Evolutionary conservation across 2,329 filamentous ascomycete species (phyloP), one percentile per base, ranked within the genome.

Genomic region (Neobulgaria alba): DNA sequence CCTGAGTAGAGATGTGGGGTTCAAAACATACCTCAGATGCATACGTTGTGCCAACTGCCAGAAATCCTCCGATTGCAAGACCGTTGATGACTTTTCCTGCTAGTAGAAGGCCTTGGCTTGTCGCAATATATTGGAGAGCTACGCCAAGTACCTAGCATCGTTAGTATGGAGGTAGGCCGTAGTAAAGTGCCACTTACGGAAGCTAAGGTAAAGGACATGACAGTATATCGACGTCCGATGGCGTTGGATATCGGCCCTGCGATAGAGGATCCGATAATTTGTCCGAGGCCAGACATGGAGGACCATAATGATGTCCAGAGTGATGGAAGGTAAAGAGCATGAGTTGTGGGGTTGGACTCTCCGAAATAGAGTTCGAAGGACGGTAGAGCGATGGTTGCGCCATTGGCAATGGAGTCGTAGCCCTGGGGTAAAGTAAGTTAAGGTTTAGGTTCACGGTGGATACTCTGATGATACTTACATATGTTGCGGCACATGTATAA

Each of bases 61-160:
- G 23, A 5, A 49, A 32, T 7, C 46, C 48, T 16, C 48, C 46
- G 4, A 51, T 42, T 12, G 44, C 48, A 15, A 41, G 31, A n/a
- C 48, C 46, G 33, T 51, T 49, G 32, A 51, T 44, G 30, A 51
- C 47, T 36, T 51, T 51, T 3, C 48, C 48, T 5, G 38, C 48
- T 5, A 51, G 43, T 10, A 49, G 29, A 2, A 42, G 10, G 4
- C 48, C 46, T 33, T 47, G 43, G 8, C 35, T 41, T 3, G 33
- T 43, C 4, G 48, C 34, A 29, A 38, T 33, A 35, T 43, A 51
- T 39, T 51, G 48, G 5, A 49, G 10, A 20, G 47, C 32, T 9
- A 49, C 41, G 2, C 44, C 46, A 16, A 43, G 17, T 23, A 49
- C 36, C 47, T 49, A 31, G 10, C 10, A n/a, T 10, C 1, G 12